Evolutionary conservation across 1,284 basidiomycete species (phyloP), one percentile per base, ranked within the genome.

Genomic region (Exobasidium cylindrosporum): DNA sequence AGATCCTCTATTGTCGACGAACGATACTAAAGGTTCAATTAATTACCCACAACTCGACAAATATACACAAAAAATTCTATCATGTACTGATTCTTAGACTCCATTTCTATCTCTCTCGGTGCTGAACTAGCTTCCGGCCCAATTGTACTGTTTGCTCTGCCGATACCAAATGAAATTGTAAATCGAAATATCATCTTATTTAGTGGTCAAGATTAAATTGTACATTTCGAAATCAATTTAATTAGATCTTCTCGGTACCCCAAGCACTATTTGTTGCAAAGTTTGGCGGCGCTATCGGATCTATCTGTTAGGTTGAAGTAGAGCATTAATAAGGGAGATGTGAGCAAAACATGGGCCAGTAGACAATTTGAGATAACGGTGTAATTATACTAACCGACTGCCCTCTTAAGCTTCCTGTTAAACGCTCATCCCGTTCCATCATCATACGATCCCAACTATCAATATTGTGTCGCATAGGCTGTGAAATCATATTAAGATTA

Each of bases 371-470:
- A 1, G 6, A 21, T n/a, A 14, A 4, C 4, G 58, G 14, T 11
- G 21, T 17, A 10, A 2, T 29, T 30, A 40, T 26, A 77, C 78
- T 57, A 65, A 80, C 78, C 59, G 66, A 62, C 67, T 80, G 78
- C 56, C 76, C 78, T 67, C 78, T 60, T 35, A 57, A 63, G 29
- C 63, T 74, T 21, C 78, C 78, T 1, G 78, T 80, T 21, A 80
- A 59, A 6, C 77, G 60, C 59, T 78, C 68, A 59, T 80, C 78
- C 13, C 78, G 67, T 45, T 67, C 65, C 73, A 80, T 77, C 78
- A 80, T 79, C 71, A 78, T 76, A 21, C 71, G 61, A 50, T 80
- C 78, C 73, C 76, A 80, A 56, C 76, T 68, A 65, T 80, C 78
- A 45, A 80, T 60, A 56, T 68, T 68, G 70, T 79, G 70, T 31